A percentile compares a stretch with the other conserved stretches of the same genome.
Evolutionary conservation across 768 basidiomycete species (phyloP).

Genomic region (Lactarius pseudohatsudake): DNA sequence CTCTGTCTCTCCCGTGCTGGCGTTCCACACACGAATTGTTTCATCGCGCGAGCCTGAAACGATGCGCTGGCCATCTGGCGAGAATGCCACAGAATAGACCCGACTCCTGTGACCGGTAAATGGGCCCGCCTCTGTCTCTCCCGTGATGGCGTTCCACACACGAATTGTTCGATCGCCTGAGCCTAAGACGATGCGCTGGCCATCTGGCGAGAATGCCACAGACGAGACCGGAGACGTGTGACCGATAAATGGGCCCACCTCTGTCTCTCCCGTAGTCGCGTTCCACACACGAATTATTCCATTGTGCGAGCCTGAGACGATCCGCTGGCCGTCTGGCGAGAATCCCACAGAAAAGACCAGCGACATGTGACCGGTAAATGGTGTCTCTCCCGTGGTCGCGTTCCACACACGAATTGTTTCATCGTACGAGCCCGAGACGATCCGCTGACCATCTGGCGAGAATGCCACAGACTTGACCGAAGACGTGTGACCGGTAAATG

Average conservation of each 20-base stretch:
- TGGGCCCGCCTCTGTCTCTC: background rate
- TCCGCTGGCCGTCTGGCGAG: background rate
- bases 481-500: background rate
- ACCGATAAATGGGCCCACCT: background rate
- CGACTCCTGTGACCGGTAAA: background rate
- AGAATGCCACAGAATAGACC: background rate
- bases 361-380: background rate
- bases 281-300: background rate
- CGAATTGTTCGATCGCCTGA: background rate
- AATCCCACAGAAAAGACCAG: background rate
- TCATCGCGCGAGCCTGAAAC: background rate
- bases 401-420: background rate
- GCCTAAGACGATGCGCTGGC: background rate
- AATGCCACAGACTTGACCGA: background rate
- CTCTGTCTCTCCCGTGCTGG: background rate
- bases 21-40: background rate
- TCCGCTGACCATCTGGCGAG: background rate
- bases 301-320: conserved; percentile 7
- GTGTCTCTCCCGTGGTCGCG: background rate
- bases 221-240: background rate
- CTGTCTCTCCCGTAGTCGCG: background rate
- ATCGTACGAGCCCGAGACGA: background rate
- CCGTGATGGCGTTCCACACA: background rate
- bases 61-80: background rate
- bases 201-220: conserved; percentile 8